A percentile compares a stretch with the other conserved stretches of the same genome.
phyloP scores from a whole-genome alignment of 805 yeast species.

The Ogataea siamensis region DNA sequence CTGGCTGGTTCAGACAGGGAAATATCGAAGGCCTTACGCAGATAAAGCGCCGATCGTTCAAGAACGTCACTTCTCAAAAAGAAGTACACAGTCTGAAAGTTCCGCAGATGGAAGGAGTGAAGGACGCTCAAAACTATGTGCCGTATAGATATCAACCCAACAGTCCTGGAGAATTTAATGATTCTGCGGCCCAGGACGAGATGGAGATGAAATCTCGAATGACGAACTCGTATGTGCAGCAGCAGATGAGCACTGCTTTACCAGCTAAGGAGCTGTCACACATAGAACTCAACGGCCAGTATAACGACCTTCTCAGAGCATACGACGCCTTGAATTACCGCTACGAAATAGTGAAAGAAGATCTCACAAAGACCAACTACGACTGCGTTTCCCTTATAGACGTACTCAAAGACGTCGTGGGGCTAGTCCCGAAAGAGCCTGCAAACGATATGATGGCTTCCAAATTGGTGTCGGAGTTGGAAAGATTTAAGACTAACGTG shows the following conservation, averaged over 20 bases:
- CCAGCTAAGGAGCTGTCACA: constrained; percentile 17
- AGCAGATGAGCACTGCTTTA: constrained; percentile 20
- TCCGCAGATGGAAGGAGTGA: constrained; percentile 9
- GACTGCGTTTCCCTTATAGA: constrained; percentile 56
- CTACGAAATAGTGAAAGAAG: constrained; percentile 48
- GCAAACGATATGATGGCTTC: constrained; percentile 9
- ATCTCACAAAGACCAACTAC: constrained; percentile 46
- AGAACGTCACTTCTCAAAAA: constrained; percentile 29
- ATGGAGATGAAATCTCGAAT: constrained; percentile 24
- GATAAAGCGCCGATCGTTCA: constrained; percentile 71
- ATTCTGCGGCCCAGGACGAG: constrained; percentile 22
- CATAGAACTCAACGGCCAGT: constrained; percentile 19
- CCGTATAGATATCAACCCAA: constrained; percentile 26
- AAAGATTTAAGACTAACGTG: constrained; percentile 28
- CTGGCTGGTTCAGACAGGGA: constrained; percentile 76
- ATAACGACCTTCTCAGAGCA: constrained; percentile 42
- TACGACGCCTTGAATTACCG: constrained; percentile 42
- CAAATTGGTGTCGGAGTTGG: constrained; percentile 23
- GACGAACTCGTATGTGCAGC: constrained; percentile 23
- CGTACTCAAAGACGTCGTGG: constrained; percentile 27
- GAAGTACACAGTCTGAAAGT: constrained; percentile 32
- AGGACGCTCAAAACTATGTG: constrained; percentile 26
- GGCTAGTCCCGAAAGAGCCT: constrained; percentile 14
- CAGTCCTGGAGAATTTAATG: constrained; percentile 23
- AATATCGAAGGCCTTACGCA: constrained; percentile 68